Percentiles rank a stretch among this genome's conserved stretches.
These are phyloP conservation scores for Shiraia bambusicola DNA, from an alignment of 2,329 filamentous ascomycete species.

Conservation along the genomic window DNA sequence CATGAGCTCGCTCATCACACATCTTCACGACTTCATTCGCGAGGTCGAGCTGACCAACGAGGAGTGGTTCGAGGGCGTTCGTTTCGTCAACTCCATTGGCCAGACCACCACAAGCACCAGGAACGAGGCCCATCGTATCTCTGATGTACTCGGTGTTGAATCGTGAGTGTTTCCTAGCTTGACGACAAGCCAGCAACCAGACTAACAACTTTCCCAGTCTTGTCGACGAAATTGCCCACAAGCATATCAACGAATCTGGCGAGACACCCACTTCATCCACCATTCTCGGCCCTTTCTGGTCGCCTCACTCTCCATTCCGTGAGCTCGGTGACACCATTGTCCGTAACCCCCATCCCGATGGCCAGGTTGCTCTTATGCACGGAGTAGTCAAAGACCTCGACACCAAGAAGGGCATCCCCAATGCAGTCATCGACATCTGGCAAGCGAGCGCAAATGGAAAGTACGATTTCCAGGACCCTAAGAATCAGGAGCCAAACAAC, in stretches of 20 bases:
- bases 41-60: conserved; percentile 75
- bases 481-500: conserved; percentile 72
- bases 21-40: conserved; percentile 77
- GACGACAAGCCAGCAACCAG: not conserved
- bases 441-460: conserved; percentile 74
- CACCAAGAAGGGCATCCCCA: conserved; percentile 65
- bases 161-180: conserved; percentile 52
- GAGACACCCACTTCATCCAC: conserved; percentile 70
- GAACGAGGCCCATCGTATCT: conserved; percentile 74
- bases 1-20: conserved; percentile 64
- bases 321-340: conserved; percentile 67
- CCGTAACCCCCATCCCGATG: conserved; percentile 59
- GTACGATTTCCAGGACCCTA: conserved; percentile 75
- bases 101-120: conserved; percentile 67
- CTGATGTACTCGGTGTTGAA: conserved; percentile 73
- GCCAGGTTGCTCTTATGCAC: conserved; percentile 67
- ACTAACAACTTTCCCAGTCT: conserved; percentile 47
- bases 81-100: conserved; percentile 74
- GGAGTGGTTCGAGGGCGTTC: conserved; percentile 75
- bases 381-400: conserved; percentile 65
- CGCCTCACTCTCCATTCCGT: conserved; percentile 71
- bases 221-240: conserved; percentile 68
- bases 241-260: conserved; percentile 61
- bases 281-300: conserved; percentile 79
- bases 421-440: conserved; percentile 76